Conservation (phyloP, 176 grass and related monocot species). For the Rhynchospora tenuis region DNA sequence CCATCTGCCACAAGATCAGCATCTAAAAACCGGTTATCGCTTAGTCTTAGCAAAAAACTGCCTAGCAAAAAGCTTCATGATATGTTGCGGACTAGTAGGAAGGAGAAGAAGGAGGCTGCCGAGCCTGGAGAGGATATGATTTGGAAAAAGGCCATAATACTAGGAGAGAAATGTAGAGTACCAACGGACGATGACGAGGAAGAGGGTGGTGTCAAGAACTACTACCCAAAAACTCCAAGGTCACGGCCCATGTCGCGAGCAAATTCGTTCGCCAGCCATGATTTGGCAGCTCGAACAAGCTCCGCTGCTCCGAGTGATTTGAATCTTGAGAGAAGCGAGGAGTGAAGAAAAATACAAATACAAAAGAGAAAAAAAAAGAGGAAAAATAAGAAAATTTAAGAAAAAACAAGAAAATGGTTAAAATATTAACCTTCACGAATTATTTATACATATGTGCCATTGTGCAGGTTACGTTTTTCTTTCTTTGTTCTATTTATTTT, state of each 20-base stretch:
- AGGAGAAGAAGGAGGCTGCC: slow-evolving; percentile 34
- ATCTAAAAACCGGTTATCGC: slow-evolving; percentile 47
- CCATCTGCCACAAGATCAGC: slow-evolving; percentile 13
- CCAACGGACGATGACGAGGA: slow-evolving; percentile 40
- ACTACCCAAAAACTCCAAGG: slow-evolving; percentile 27
- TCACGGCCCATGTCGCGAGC: slow-evolving; percentile 50
- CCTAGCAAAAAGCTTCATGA: slow-evolving; percentile 57
- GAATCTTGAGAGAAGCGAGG: slow-evolving; percentile 17
- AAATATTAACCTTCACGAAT: background rate
- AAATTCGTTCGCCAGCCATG: slow-evolving; percentile 48
- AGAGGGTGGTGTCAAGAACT: slow-evolving; percentile 35
- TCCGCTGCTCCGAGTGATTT: background rate
- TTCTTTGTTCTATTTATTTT: background rate
- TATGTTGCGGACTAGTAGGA: slow-evolving; percentile 56
- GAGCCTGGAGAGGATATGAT: slow-evolving; percentile 55
- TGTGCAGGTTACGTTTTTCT: slow-evolving; percentile 6
- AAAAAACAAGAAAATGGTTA: background rate
- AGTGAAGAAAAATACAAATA: slow-evolving; percentile 35
- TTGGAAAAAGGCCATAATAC: slow-evolving; percentile 92
- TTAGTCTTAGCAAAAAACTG: slow-evolving; percentile 56
- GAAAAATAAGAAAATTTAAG: background rate
- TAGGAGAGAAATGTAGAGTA: slow-evolving; percentile 71
- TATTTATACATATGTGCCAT: background rate
- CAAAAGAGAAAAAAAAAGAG: background rate
- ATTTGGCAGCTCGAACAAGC: slow-evolving; percentile 6